Conservation (phyloP, 2,329 filamentous ascomycete genomes). For the Botryotinia convoluta region DNA sequence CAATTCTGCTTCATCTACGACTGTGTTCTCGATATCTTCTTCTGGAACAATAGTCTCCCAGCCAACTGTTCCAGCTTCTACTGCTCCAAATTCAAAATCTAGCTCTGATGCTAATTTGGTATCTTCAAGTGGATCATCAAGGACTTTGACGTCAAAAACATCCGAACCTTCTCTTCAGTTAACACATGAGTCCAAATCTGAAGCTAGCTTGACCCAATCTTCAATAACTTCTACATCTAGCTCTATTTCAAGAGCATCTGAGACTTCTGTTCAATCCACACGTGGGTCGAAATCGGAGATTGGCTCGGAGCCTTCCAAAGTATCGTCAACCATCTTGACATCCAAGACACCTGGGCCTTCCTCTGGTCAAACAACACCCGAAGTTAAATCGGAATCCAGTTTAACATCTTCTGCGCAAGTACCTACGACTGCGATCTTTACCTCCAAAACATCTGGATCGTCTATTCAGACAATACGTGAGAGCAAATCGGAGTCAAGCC, state of each 20-base stretch:
- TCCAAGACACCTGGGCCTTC: not conserved
- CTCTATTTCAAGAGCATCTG: not conserved
- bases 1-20: not conserved
- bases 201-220: not conserved
- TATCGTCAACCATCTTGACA: not conserved
- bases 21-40: not conserved
- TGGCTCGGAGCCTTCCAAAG: not conserved
- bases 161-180: not conserved
- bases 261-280: not conserved
- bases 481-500: not conserved
- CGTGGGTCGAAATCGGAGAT: not conserved
- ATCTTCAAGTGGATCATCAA: not conserved
- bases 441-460: not conserved
- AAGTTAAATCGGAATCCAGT: not conserved
- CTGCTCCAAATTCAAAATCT: not conserved
- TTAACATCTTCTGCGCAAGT: not conserved
- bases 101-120: not conserved
- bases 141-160: not conserved
- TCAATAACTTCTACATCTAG: not conserved
- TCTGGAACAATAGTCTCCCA: not conserved
- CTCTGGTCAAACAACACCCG: not conserved
- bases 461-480: not conserved
- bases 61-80: not conserved
- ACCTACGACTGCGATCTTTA: not conserved
- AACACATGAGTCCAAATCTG: not conserved